These are phyloP conservation scores for Gamsiella multidivaricata DNA, from an alignment of 192 early-diverging fungal species.

Conservation along the genomic window DNA sequence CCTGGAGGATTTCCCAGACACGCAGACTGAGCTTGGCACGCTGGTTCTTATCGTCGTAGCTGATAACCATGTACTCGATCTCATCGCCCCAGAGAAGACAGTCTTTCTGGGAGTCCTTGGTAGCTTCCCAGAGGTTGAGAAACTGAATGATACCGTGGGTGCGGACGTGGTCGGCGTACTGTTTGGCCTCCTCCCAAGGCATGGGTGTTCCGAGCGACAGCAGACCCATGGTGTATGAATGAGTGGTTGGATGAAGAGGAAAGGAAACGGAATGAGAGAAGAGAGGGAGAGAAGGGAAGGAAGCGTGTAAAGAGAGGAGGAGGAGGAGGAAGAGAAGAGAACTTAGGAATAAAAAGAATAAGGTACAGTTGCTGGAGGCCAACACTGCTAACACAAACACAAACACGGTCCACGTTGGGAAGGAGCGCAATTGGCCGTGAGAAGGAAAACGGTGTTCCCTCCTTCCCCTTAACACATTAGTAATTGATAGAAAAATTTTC, in stretches of 20 bases:
- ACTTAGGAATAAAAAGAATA: background rate
- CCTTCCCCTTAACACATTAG: no score
- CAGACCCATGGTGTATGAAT: slow-evolving; percentile 83
- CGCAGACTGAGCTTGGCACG: slow-evolving; percentile 79
- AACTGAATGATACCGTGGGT: slow-evolving; percentile 95
- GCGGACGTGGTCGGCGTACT: slow-evolving; percentile 88
- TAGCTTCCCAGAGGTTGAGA: slow-evolving; percentile 82
- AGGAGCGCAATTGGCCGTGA: no score
- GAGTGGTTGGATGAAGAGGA: background rate
- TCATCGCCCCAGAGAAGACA: slow-evolving; percentile 96
- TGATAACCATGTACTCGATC: slow-evolving; percentile 94
- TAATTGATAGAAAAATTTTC: no score
- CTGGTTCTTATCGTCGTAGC: slow-evolving; percentile 77
- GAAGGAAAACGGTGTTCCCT: no score
- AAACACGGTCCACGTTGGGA: no score
- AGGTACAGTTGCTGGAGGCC: background rate
- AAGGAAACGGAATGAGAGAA: background rate
- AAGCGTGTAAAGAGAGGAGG: background rate
- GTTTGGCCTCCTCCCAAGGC: slow-evolving; percentile 90
- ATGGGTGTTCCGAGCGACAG: slow-evolving; percentile 96
- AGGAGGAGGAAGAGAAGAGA: background rate
- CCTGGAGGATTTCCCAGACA: slow-evolving; percentile 82
- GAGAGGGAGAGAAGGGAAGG: background rate
- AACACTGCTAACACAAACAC: no score
- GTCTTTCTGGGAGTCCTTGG: slow-evolving; percentile 85